A percentile compares a stretch with the other conserved stretches of the same genome.
These are phyloP conservation scores for Aspergillus sp. DNA, from an alignment of 2,329 filamentous ascomycete genomes.

Conservation along the genomic window DNA sequence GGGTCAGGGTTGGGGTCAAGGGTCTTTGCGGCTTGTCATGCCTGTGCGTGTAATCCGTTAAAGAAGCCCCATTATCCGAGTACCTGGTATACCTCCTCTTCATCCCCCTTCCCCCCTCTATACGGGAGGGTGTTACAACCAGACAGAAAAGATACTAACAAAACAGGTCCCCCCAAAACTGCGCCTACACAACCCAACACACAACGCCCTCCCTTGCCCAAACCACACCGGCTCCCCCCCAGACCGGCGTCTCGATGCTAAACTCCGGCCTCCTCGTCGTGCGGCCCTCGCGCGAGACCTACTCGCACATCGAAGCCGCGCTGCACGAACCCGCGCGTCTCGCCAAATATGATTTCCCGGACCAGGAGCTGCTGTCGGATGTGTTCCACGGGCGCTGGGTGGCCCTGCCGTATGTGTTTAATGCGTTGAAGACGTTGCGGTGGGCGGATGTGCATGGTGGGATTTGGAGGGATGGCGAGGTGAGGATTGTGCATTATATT, in stretches of 20 bases:
- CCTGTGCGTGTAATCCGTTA: constrained; percentile 78
- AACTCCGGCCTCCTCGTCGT: constrained; percentile 56
- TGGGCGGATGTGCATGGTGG: constrained; percentile 25
- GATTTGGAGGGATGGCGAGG: constrained; percentile 8
- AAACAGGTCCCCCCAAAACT: constrained; percentile 46
- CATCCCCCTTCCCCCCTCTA: not conserved
- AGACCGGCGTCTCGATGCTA: constrained; percentile 48
- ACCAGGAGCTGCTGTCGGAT: constrained; percentile 37
- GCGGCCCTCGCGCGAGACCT: constrained; percentile 47
- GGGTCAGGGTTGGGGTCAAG: constrained; percentile 43
- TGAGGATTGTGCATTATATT: constrained; percentile 9
- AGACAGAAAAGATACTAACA: not conserved
- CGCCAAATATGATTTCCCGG: not conserved
- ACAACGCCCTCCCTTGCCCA: constrained; percentile 44
- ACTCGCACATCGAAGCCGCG: constrained; percentile 26
- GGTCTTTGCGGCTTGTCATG: constrained; percentile 76
- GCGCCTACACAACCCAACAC: constrained; percentile 55
- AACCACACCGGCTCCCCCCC: constrained; percentile 41
- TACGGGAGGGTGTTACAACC: no score
- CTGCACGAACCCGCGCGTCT: no score
- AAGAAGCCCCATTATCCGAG: constrained; percentile 69
- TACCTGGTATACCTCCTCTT: constrained; percentile 49
- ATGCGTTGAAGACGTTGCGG: constrained; percentile 51
- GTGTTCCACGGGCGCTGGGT: constrained; percentile 50
- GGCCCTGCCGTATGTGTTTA: constrained; percentile 53